These are phyloP conservation scores for Raphanus raphanistrum DNA, from an alignment of 345 rosid genomes.

Conservation along the genomic window DNA sequence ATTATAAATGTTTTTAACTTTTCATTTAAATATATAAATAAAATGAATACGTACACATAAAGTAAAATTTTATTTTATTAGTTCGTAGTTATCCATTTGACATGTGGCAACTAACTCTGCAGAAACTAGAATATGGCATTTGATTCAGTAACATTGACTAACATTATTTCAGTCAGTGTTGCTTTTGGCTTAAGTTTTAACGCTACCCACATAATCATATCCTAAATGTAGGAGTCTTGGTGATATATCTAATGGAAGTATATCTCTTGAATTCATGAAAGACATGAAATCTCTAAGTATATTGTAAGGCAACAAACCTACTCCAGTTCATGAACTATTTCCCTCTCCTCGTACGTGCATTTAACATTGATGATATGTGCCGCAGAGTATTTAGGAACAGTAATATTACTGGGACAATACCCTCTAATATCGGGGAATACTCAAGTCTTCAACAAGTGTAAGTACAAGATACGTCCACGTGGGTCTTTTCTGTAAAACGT, in stretches of 20 bases:
- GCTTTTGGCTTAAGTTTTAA: neutral
- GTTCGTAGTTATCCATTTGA: neutral
- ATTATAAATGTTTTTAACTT: neutral
- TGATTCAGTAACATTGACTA: neutral
- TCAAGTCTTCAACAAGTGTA: conserved; percentile 53
- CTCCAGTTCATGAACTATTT: neutral
- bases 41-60: neutral
- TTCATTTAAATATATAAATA: too few species aligned
- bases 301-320: conserved; percentile 46
- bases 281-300: conserved; percentile 45
- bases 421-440: conserved; percentile 51
- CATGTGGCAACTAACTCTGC: neutral
- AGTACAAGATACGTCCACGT: conserved; percentile 26
- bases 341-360: neutral
- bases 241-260: conserved; percentile 54
- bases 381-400: conserved; percentile 56
- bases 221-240: conserved; percentile 54
- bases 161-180: neutral
- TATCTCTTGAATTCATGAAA: conserved; percentile 52
- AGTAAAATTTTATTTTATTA: neutral
- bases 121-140: neutral
- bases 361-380: neutral
- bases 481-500: too few species aligned
- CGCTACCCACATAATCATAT: neutral
- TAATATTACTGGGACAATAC: conserved; percentile 54